Conservation (phyloP, 495 filamentous ascomycete species). For the Diplogelasinospora grovesii region DNA sequence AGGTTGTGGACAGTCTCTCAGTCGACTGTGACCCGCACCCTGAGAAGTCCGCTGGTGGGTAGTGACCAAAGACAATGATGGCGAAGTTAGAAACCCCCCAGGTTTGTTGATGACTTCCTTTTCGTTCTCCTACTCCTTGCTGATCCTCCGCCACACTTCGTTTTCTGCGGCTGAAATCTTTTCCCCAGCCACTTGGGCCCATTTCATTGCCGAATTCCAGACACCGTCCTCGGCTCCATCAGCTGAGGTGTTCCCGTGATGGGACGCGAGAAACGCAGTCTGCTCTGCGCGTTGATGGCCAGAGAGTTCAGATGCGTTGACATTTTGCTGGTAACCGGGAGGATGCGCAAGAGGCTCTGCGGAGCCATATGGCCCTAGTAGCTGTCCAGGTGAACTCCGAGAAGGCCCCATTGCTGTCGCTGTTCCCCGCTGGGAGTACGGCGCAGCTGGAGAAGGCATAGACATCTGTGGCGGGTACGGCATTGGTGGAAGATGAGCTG, state of each 20-base stretch:
- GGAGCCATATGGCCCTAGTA: not conserved
- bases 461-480: conserved; percentile 38
- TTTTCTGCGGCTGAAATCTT: conserved; percentile 57
- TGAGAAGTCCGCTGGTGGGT: too few relatives aligned
- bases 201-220: conserved; percentile 51
- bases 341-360: conserved; percentile 5
- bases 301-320: conserved; percentile 40
- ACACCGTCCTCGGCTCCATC: conserved; percentile 41
- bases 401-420: conserved; percentile 20
- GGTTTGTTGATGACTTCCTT: not conserved
- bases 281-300: too few relatives aligned
- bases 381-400: conserved; percentile 5
- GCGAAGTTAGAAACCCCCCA: too few relatives aligned
- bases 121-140: conserved; percentile 31
- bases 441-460: conserved; percentile 28
- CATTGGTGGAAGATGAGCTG: conserved; percentile 15
- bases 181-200: conserved; percentile 53
- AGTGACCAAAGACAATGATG: too few relatives aligned
- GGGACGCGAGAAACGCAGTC: too few relatives aligned
- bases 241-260: conserved; percentile 8
- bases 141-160: conserved; percentile 67
- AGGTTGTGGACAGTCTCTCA: too few relatives aligned
- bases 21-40: too few relatives aligned
- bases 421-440: conserved; percentile 32
- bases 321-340: conserved; percentile 49